phyloP scores from a whole-genome alignment of 2,329 filamentous ascomycete genomes.

The Trichophyton verrucosum region DNA sequence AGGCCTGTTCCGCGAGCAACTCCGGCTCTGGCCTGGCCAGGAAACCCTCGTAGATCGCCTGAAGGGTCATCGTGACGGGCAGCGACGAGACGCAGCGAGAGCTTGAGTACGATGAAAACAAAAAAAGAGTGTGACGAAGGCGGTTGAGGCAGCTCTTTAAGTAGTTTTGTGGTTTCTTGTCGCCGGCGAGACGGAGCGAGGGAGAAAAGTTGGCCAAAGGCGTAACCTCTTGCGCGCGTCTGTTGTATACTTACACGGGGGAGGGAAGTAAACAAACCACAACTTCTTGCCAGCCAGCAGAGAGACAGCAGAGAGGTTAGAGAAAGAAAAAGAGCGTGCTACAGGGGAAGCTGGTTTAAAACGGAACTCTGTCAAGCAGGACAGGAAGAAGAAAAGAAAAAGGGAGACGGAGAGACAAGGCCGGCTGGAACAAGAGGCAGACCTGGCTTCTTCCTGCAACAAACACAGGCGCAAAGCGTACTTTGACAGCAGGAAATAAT shows the following conservation, averaged over 20 bases:
- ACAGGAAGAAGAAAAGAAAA: not conserved
- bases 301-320: not conserved
- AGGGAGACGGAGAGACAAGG: not conserved
- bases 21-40: conserved; percentile 53
- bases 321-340: not conserved
- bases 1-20: conserved; percentile 51
- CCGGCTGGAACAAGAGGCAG: not conserved
- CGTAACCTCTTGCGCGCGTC: not conserved
- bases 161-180: too few species aligned
- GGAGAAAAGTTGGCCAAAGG: not conserved
- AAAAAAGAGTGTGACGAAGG: not conserved
- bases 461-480: too few species aligned
- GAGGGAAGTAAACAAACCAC: not conserved
- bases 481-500: not conserved
- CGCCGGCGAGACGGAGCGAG: not conserved
- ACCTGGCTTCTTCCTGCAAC: not conserved
- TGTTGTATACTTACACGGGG: not conserved
- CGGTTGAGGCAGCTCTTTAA: not conserved
- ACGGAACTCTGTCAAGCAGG: not conserved
- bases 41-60: conserved; percentile 56
- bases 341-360: not conserved
- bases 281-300: not conserved
- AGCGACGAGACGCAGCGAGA: too few species aligned
- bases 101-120: not conserved
- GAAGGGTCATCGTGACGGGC: conserved; percentile 27